Conservation (phyloP, 2,329 filamentous ascomycete genomes). For the Monilinia fructicola region DNA sequence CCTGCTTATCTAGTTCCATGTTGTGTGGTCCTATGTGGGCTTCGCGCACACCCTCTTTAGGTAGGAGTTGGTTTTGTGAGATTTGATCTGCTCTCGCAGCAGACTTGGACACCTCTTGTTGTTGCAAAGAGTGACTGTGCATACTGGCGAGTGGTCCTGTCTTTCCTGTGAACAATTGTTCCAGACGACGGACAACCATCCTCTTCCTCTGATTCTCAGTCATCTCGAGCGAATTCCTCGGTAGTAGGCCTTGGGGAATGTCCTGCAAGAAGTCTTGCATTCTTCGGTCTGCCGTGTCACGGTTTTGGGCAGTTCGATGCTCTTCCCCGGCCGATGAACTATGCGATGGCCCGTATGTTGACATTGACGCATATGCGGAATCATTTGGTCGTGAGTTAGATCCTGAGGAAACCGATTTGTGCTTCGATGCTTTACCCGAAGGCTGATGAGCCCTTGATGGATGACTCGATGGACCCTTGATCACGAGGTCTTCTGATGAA, state of each 20-base stretch:
- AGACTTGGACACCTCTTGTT: constrained; percentile 55
- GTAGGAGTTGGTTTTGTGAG: constrained; percentile 29
- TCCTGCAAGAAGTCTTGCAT: constrained; percentile 70
- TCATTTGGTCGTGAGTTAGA: constrained; percentile 48
- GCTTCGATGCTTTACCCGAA: constrained; percentile 41
- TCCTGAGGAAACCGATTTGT: constrained; percentile 26
- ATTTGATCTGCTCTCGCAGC: constrained; percentile 45
- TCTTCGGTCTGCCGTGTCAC: constrained; percentile 50
- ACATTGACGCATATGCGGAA: constrained; percentile 66
- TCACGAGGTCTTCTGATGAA: constrained; percentile 39
- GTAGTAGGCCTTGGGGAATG: constrained; percentile 68
- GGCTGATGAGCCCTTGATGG: not conserved
- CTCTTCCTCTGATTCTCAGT: constrained; percentile 75
- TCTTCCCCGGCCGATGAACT: constrained; percentile 8
- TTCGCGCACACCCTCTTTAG: constrained; percentile 43
- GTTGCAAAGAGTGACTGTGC: constrained; percentile 36
- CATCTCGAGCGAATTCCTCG: constrained; percentile 57
- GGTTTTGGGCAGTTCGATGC: constrained; percentile 16
- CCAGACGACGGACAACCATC: constrained; percentile 71
- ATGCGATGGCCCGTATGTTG: constrained; percentile 39
- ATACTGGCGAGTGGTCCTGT: constrained; percentile 42
- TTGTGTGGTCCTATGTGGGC: constrained; percentile 42
- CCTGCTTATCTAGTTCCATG: constrained; percentile 29
- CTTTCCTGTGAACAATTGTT: constrained; percentile 80
- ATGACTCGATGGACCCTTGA: not conserved